Percentiles rank a stretch among this genome's conserved stretches.
These are phyloP conservation scores for Aspergillus leporis DNA, from an alignment of 495 filamentous ascomycete genomes.

Conservation along the genomic window DNA sequence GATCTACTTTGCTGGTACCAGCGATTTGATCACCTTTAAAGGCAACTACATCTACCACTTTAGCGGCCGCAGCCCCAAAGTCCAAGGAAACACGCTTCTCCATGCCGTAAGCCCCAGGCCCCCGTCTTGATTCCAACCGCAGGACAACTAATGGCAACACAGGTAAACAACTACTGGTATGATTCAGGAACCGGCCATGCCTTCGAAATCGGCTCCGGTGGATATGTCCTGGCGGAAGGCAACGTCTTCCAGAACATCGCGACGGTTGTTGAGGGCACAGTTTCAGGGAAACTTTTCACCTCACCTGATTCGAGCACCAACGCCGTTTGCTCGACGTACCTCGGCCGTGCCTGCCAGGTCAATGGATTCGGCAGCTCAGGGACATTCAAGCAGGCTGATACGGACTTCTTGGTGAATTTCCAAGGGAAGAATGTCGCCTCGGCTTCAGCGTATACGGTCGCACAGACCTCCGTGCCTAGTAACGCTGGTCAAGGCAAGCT, in stretches of 20 bases:
- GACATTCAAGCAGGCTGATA: constrained; percentile 27
- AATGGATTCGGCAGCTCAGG: constrained; percentile 50
- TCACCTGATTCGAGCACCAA: constrained; percentile 34
- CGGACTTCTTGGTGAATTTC: constrained; percentile 42
- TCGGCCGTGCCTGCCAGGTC: constrained; percentile 46
- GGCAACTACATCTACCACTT: constrained; percentile 48
- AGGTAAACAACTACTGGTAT: constrained; percentile 63
- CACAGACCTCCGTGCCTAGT: constrained; percentile 24
- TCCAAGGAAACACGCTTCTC: constrained; percentile 41
- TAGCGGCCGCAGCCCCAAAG: constrained; percentile 41
- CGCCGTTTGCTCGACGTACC: constrained; percentile 37
- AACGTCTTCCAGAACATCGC: constrained; percentile 57
- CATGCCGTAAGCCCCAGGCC: constrained; percentile 17
- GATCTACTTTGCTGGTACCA: constrained; percentile 38
- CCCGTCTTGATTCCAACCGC: not conserved
- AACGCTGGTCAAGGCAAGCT: constrained; percentile 22
- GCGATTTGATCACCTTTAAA: constrained; percentile 37
- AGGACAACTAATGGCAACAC: not conserved
- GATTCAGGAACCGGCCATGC: constrained; percentile 53
- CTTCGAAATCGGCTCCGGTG: constrained; percentile 55
- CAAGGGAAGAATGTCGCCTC: constrained; percentile 38
- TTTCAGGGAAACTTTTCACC: constrained; percentile 45
- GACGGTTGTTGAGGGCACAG: constrained; percentile 26
- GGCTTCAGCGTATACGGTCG: constrained; percentile 29
- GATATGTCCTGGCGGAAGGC: constrained; percentile 56